phyloP scores from a whole-genome alignment of 768 basidiomycete species.

The Mycena vulgaris region DNA sequence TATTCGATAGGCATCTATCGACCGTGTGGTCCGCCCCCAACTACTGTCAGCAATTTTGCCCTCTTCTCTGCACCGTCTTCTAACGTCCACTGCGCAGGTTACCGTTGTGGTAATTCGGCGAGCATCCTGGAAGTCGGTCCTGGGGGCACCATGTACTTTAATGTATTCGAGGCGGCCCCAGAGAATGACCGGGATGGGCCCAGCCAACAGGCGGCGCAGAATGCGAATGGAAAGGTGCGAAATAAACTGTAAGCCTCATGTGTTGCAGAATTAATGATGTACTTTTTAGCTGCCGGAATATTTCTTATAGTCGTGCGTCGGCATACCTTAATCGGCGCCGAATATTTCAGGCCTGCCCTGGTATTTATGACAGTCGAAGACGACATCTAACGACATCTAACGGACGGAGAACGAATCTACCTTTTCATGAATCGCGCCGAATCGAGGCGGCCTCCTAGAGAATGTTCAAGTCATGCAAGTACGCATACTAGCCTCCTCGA shows the following conservation, averaged over 20 bases:
- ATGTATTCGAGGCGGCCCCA: conserved; percentile 98
- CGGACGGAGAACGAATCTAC: conserved; percentile 17
- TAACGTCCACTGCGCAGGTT: conserved; percentile 50
- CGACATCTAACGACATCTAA: conserved; percentile 32
- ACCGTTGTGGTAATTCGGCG: conserved; percentile 97
- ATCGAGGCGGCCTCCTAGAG: neutral
- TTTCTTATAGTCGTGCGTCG: conserved; percentile 63
- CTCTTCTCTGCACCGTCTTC: conserved; percentile 51
- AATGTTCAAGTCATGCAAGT: neutral
- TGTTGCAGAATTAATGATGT: neutral
- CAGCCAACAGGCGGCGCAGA: conserved; percentile 77
- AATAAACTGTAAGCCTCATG: conserved; percentile 38
- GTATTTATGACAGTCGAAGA: conserved; percentile 5
- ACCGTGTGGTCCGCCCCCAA: conserved; percentile 99
- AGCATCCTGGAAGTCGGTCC: conserved; percentile 97
- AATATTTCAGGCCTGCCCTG: neutral
- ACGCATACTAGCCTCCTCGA: neutral
- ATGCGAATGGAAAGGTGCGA: conserved; percentile 77
- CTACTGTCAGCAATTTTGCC: conserved; percentile 77
- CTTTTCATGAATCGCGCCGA: neutral
- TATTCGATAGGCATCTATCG: conserved; percentile 94
- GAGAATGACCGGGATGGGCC: conserved; percentile 97
- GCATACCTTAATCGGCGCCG: neutral
- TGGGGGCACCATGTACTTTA: conserved; percentile 90
- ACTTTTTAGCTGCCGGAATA: conserved; percentile 80